Evolutionary conservation across 345 rosid species (phyloP).

Genomic region (Bruguiera gymnorhiza): DNA sequence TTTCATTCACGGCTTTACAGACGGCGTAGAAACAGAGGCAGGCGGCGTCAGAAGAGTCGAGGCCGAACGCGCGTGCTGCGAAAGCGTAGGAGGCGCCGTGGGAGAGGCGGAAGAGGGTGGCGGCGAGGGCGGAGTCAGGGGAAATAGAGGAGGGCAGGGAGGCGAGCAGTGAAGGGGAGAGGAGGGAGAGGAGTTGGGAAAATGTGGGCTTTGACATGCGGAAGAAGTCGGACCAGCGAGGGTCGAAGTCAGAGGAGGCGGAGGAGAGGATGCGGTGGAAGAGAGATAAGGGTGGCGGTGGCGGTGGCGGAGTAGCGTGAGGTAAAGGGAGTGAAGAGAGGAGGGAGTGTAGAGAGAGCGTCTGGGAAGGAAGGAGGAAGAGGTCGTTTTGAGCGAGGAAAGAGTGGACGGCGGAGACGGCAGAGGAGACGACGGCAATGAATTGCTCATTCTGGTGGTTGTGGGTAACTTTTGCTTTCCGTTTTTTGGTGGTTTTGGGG

Average conservation of each 20-base stretch:
- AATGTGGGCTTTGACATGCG: constrained; percentile 56
- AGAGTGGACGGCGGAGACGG: constrained; percentile 38
- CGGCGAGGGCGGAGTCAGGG: constrained; percentile 50
- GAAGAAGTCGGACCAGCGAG: constrained; percentile 58
- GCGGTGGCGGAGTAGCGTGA: constrained; percentile 16
- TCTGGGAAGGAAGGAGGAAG: constrained; percentile 43
- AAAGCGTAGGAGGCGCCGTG: constrained; percentile 60
- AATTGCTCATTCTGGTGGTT: constrained; percentile 17
- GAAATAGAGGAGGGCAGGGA: constrained; percentile 35
- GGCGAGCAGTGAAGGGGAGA: constrained; percentile 40
- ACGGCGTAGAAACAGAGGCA: constrained; percentile 62
- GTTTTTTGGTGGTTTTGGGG: constrained; percentile 8
- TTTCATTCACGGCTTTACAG: constrained; percentile 51
- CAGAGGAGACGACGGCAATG: constrained; percentile 39
- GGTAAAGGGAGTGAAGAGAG: constrained; percentile 31
- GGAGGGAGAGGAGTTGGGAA: constrained; percentile 38
- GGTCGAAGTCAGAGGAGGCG: constrained; percentile 33
- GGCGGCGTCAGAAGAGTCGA: constrained; percentile 44
- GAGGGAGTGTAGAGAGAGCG: constrained; percentile 37
- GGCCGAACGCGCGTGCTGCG: constrained; percentile 41
- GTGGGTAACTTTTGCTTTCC: constrained; percentile 13
- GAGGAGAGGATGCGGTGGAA: constrained; percentile 45
- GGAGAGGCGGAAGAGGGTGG: constrained; percentile 69
- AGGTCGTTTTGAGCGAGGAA: constrained; percentile 52
- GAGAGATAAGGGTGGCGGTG: constrained; percentile 31